Evolutionary conservation across 2,329 filamentous ascomycete genomes (phyloP).

Genomic region (Exophiala dermatitidis): DNA sequence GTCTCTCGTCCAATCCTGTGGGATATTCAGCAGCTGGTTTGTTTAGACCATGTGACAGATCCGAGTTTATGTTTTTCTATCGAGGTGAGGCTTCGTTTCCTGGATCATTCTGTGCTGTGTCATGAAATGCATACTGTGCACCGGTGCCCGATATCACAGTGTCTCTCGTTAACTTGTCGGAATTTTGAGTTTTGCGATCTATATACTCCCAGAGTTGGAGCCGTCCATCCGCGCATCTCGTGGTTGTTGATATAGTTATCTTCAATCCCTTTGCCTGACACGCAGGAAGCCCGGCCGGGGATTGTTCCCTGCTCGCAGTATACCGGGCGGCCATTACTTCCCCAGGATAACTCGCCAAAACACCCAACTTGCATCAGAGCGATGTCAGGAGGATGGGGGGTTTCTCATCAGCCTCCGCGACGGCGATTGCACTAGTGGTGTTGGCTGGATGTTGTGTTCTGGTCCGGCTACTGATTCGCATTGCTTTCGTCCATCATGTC

Average conservation of each 20-base stretch:
- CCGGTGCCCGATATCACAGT: too few species aligned
- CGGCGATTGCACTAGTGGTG: constrained; percentile 11
- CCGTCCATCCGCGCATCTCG: too few species aligned
- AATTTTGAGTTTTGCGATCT: too few species aligned
- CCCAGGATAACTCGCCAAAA: background rate
- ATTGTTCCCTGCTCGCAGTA: background rate
- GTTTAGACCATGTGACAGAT: background rate
- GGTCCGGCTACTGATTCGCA: constrained; percentile 6
- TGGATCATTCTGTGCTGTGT: too few species aligned
- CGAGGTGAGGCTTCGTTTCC: background rate
- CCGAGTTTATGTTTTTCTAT: background rate
- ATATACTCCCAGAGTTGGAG: too few species aligned
- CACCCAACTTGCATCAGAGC: background rate
- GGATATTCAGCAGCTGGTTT: background rate
- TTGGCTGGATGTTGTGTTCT: constrained; percentile 14
- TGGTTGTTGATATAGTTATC: too few species aligned
- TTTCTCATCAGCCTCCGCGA: constrained; percentile 3
- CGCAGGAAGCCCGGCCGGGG: too few species aligned
- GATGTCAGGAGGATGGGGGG: constrained; percentile 10
- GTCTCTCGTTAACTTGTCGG: too few species aligned
- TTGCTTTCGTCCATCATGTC: constrained; percentile 15
- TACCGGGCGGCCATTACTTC: too few species aligned
- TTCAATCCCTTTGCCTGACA: too few species aligned
- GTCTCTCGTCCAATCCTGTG: background rate
- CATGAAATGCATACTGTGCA: too few species aligned